A percentile compares a stretch with the other conserved stretches of the same genome.
phyloP scores from a whole-genome alignment of 352 stramenopile species.

The Globisporangium heterothallicum region DNA sequence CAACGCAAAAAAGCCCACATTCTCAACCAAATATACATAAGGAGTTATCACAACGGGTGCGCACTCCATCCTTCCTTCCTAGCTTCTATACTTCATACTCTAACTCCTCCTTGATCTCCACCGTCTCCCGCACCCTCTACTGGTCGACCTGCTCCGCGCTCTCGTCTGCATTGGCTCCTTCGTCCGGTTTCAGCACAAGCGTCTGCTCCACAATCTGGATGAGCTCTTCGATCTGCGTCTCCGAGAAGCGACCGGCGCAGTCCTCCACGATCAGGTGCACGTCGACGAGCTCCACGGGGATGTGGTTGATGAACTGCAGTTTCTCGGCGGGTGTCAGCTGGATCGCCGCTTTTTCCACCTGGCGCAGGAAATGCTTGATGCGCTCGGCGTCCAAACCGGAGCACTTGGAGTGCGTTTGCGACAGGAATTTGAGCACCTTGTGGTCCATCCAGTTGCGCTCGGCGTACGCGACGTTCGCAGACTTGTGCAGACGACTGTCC shows the following conservation, averaged over 20 bases:
- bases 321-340: conserved; percentile 64
- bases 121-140: no score
- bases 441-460: conserved; percentile 89
- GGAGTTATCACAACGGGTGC: conserved; percentile 3
- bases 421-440: conserved; percentile 86
- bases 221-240: conserved; percentile 74
- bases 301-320: conserved; percentile 85
- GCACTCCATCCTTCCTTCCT: background rate
- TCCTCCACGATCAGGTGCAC: conserved; percentile 83
- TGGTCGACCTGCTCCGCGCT: conserved; percentile 17
- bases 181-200: conserved; percentile 28
- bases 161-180: conserved; percentile 24
- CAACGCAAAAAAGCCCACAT: no score
- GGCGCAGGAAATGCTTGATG: conserved; percentile 57
- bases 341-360: conserved; percentile 38
- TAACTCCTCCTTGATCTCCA: no score
- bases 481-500: conserved; percentile 70
- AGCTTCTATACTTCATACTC: background rate
- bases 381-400: conserved; percentile 38
- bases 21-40: conserved; percentile 11
- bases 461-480: conserved; percentile 65
- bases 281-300: conserved; percentile 78
- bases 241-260: conserved; percentile 69
- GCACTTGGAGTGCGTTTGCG: conserved; percentile 58
- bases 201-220: conserved; percentile 65